A percentile compares a stretch with the other conserved stretches of the same genome.
Conservation (phyloP, 257 asterid species). For the Misopates orontium region DNA sequence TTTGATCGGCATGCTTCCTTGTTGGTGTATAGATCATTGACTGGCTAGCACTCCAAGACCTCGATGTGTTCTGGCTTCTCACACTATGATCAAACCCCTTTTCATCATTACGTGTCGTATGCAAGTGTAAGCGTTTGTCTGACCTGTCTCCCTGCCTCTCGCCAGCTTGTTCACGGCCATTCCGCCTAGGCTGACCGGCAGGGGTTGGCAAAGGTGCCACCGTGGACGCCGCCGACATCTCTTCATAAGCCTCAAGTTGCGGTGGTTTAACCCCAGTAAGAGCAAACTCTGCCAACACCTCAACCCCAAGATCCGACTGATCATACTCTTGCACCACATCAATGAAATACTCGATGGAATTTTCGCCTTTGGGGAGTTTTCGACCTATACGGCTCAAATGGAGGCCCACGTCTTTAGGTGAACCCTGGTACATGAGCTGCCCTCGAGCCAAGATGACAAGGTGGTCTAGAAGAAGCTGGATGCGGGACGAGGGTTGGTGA, state of each 20-base stretch:
- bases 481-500: conserved; percentile 84
- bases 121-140: conserved; percentile 41
- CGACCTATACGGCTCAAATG: conserved; percentile 64
- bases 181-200: conserved; percentile 13
- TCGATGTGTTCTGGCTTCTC: conserved; percentile 59
- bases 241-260: conserved; percentile 32
- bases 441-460: conserved; percentile 82
- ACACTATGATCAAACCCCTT: conserved; percentile 58
- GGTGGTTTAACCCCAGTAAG: conserved; percentile 80
- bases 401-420: conserved; percentile 65
- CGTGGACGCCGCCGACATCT: conserved; percentile 30
- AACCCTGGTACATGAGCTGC: conserved; percentile 84
- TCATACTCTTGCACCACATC: conserved; percentile 84
- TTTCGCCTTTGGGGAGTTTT: conserved; percentile 65
- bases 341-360: conserved; percentile 63
- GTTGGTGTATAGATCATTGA: conserved; percentile 58
- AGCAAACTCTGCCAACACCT: conserved; percentile 65
- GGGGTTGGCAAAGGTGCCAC: conserved; percentile 34
- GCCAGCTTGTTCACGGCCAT: not conserved
- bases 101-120: conserved; percentile 29
- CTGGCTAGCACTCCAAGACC: conserved; percentile 61
- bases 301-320: conserved; percentile 71
- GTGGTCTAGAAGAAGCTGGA: conserved; percentile 68
- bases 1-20: conserved; percentile 40
- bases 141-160: conserved; percentile 27